Evolutionary conservation across 768 basidiomycete species (phyloP).

Genomic region (Tulasnella sp.): DNA sequence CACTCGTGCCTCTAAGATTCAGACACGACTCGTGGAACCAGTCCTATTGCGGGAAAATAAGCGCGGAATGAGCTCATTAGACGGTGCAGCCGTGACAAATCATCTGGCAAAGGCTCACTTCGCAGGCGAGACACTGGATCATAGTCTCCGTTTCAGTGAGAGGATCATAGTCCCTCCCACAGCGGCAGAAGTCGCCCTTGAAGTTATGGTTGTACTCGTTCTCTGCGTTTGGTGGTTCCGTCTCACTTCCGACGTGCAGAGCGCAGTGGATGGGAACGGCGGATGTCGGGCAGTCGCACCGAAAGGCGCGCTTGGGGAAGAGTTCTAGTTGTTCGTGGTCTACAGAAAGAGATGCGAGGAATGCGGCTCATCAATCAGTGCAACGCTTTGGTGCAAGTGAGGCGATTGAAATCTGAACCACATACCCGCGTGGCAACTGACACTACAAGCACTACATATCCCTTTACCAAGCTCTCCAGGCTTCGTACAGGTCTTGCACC

Average conservation of each 20-base stretch:
- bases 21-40: slow-evolving; percentile 90
- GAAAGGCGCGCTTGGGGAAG: slow-evolving; percentile 73
- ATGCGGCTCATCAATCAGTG: no score
- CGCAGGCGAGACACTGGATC: slow-evolving; percentile 79
- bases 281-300: slow-evolving; percentile 77
- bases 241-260: slow-evolving; percentile 38
- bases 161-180: slow-evolving; percentile 58
- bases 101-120: slow-evolving; percentile 36
- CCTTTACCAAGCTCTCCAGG: slow-evolving; percentile 32
- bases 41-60: slow-evolving; percentile 38
- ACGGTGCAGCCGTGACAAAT: not conserved
- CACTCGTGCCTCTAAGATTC: slow-evolving; percentile 51
- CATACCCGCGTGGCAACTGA: slow-evolving; percentile 62
- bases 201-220: slow-evolving; percentile 74
- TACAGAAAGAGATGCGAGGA: no score
- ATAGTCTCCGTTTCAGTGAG: slow-evolving; percentile 68
- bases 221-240: slow-evolving; percentile 39
- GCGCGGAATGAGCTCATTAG: not conserved
- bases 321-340: slow-evolving; percentile 58
- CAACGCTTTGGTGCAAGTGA: no score
- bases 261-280: slow-evolving; percentile 51
- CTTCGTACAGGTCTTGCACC: slow-evolving; percentile 62
- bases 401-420: not conserved
- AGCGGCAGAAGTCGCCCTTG: slow-evolving; percentile 56
- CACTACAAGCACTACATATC: slow-evolving; percentile 71